Base-by-base conservation (phyloP, 352 stramenopile genomes). In the Phytophthora pseudosyringae region DNA sequence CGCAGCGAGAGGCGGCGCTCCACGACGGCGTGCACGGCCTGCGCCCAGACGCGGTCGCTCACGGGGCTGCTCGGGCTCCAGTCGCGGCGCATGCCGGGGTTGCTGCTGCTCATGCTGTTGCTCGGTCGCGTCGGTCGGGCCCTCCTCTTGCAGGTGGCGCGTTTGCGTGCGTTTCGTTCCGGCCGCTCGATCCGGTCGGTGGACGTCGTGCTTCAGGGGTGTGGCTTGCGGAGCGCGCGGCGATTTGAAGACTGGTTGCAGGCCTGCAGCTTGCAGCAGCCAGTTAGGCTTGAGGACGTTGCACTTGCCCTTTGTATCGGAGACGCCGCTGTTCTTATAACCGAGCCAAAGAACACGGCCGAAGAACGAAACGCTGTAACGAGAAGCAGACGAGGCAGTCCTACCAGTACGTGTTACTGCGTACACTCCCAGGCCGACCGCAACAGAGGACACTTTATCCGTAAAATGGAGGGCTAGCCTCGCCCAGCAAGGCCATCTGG, bases 1-100 rank as follows among this genome's bases (percentile, higher is more conserved):
- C 80, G 80, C 6, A 90, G 67, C 28, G 73, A 86, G 51, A 90
- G 81, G 29, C 86, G 85, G 59, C 86, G 76, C 29, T 89, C 73
- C 35, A 73, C 81, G 46, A 93, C 81, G 47, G 81, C 80, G 47
- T 83, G 80, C 53, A 90, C 78, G 47, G 79, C 83, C 32, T 81
- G 76, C n/a, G 81, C 80, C 83, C 81, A 90, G 18, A 82, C 59
- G 28, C 77, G 60, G 45, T 92, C 73, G 51, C 71, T 86, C 35
- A 69, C 41, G 55, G 54, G 45, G 36, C 38, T 57, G 35, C 16
- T 26, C 5, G 44, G 40, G 31, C 40, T 57, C 39, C 54, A 61
- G 49, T 66, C 49, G 35, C 55, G 51, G 8, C 25, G 31, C 29
- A 49, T 55, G 33, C 16, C 25, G 5, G 18, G n/a, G 33, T 45